These are phyloP conservation scores for Fusarium sp. DNA, from an alignment of 2,329 filamentous ascomycete genomes.

Conservation along the genomic window DNA sequence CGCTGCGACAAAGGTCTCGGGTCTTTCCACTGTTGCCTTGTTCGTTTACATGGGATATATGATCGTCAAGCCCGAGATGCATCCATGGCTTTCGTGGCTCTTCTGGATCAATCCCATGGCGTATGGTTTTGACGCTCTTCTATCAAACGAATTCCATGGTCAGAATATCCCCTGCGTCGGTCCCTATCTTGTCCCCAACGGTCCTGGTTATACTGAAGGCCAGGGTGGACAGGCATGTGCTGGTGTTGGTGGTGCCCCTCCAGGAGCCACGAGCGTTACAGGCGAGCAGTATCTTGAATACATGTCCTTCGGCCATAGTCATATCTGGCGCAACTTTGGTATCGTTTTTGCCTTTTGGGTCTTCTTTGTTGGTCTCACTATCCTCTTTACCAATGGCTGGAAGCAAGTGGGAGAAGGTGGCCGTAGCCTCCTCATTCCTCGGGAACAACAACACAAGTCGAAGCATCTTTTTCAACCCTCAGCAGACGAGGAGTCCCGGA, in stretches of 20 bases:
- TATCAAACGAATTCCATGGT: conserved; percentile 76
- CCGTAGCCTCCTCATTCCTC: conserved; percentile 68
- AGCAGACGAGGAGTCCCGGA: conserved; percentile 63
- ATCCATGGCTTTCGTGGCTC: conserved; percentile 71
- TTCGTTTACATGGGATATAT: conserved; percentile 74
- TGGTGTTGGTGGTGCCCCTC: conserved; percentile 66
- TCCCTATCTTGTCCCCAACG: conserved; percentile 61
- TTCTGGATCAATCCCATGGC: conserved; percentile 75
- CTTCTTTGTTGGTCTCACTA: conserved; percentile 67
- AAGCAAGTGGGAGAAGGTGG: conserved; percentile 63
- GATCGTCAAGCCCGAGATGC: conserved; percentile 71
- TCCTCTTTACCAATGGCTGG: conserved; percentile 68
- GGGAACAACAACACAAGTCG: conserved; percentile 63
- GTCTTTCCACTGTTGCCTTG: conserved; percentile 60
- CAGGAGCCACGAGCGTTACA: conserved; percentile 60
- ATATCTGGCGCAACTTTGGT: conserved; percentile 70
- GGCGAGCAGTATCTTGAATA: conserved; percentile 68
- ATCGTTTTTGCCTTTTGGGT: conserved; percentile 72
- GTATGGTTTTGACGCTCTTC: conserved; percentile 74
- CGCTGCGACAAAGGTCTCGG: conserved; percentile 67
- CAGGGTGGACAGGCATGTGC: conserved; percentile 61
- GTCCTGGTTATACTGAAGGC: conserved; percentile 57
- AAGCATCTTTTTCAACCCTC: conserved; percentile 38
- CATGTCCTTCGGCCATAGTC: conserved; percentile 63
- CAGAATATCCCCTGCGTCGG: conserved; percentile 63